These are phyloP conservation scores for Xylaria sp. DNA, from an alignment of 2,329 filamentous ascomycete genomes.

Conservation along the genomic window DNA sequence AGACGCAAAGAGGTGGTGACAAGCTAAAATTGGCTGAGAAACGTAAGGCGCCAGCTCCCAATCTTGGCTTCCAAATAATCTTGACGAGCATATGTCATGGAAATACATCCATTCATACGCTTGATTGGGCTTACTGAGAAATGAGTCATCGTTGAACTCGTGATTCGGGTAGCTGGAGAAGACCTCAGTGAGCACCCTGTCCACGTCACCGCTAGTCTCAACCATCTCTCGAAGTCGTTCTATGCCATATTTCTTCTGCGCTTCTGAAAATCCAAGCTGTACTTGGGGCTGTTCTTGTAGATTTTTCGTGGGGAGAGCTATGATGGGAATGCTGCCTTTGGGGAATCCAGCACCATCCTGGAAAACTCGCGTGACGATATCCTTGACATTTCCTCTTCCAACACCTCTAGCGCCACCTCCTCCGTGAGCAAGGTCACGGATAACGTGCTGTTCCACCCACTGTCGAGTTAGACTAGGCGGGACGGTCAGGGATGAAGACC, in stretches of 20 bases:
- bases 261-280: conserved; percentile 76
- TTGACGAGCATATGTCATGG: conserved; percentile 83
- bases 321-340: conserved; percentile 60
- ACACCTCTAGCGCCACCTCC: conserved; percentile 77
- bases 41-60: conserved; percentile 94
- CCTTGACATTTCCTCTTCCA: conserved; percentile 76
- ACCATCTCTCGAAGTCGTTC: conserved; percentile 78
- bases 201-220: conserved; percentile 80
- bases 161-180: conserved; percentile 87
- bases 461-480: conserved; percentile 70
- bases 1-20: conserved; percentile 89
- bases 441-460: conserved; percentile 80
- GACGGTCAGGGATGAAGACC: conserved; percentile 56
- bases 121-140: conserved; percentile 80
- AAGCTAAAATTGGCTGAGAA: conserved; percentile 85
- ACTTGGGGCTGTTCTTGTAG: conserved; percentile 65
- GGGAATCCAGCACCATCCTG: conserved; percentile 82
- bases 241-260: conserved; percentile 77
- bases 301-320: conserved; percentile 56
- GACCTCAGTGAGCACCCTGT: conserved; percentile 82
- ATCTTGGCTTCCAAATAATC: conserved; percentile 84
- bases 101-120: conserved; percentile 97
- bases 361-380: conserved; percentile 82
- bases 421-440: conserved; percentile 74
- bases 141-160: conserved; percentile 91